phyloP scores from a whole-genome alignment of 1,284 basidiomycete species.

The Neolentinus lepideus region DNA sequence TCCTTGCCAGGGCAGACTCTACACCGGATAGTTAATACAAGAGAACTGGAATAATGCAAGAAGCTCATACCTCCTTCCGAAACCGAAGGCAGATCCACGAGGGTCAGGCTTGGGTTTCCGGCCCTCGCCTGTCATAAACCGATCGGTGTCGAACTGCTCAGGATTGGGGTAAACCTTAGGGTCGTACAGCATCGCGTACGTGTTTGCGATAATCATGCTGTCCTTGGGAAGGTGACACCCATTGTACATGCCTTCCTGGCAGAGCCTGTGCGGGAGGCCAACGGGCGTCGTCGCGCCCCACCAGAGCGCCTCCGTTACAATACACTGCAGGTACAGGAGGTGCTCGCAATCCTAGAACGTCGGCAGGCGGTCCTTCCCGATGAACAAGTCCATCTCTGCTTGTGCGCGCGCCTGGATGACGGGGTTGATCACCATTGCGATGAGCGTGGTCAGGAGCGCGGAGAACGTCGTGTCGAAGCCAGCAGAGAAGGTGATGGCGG shows the following conservation, averaged over 20 bases:
- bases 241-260: constrained; percentile 11
- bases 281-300: constrained; percentile 3
- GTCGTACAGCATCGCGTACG: constrained; percentile 15
- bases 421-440: constrained; percentile 13
- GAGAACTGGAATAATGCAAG: not conserved
- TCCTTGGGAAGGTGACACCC: constrained; percentile 6
- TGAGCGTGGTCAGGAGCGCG: constrained; percentile 1
- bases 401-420: constrained; percentile 17
- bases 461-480: constrained; percentile 2
- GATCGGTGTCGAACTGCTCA: constrained; percentile 15
- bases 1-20: not conserved
- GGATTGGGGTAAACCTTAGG: constrained; percentile 12
- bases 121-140: constrained; percentile 13
- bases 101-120: not conserved
- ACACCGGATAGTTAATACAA: not conserved
- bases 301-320: constrained; percentile 2
- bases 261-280: constrained; percentile 7
- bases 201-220: constrained; percentile 1
- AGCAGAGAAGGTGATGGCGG: not conserved
- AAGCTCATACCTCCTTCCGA: not conserved
- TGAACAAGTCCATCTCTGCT: constrained; percentile 20
- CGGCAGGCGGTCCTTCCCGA: constrained; percentile 12
- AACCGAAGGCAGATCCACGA: not conserved
- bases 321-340: constrained; percentile 16
- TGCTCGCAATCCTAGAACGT: constrained; percentile 12